Base-by-base conservation (phyloP, 2,329 filamentous ascomycete genomes). In the Fusarium sp. region DNA sequence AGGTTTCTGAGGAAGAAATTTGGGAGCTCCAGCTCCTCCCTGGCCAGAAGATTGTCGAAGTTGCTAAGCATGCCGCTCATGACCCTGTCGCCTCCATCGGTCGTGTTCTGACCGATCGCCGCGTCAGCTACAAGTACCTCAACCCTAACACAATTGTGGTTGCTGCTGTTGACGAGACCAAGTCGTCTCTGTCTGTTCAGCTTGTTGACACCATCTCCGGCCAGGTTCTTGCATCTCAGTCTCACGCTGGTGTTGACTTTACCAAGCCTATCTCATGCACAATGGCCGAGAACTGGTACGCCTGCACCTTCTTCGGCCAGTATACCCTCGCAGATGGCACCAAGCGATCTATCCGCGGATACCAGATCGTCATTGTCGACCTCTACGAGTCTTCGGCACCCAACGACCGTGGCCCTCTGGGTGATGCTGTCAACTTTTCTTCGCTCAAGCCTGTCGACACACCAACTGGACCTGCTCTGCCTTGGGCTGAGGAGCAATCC, bases 81-180 rank as follows among this genome's bases (percentile, higher is more conserved):
- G 94, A 99, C 72, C 93, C 93, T 0, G 90, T 98, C 47, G 95
- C 96, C 4, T 98, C 96, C 1, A 97, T 99, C 71, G 96, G 96
- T 11, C 93, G 93, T 61, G 96, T 98, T 2, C 87, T 99, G 22
- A 94, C 94, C 25, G 92, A 99, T 75, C 88, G 96, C 43, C 90
- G 90, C n/a, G 96, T 99, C 47, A 87, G 95, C 67, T 99, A 99
- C 87, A 99, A 99, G 81, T 98, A 98, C 77, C 82, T 99, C 40
- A 97, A 96, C 80, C 89, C 92, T 1, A 97, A 97, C 79, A 86
- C 93, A 8, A 84, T 94, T 4, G 85, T 98, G 1, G 84, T 97
- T 45, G 92, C 92, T 2, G 85, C 92, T 2, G 81, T 89, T 4
- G 85, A 90, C 33, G 85, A 90, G 22, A 81, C 82, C 13, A 75